Percentiles rank a stretch among this genome's conserved stretches.
These are phyloP conservation scores for Exophiala lecanii-corni DNA, from an alignment of 2,329 filamentous ascomycete species.

Conservation along the genomic window DNA sequence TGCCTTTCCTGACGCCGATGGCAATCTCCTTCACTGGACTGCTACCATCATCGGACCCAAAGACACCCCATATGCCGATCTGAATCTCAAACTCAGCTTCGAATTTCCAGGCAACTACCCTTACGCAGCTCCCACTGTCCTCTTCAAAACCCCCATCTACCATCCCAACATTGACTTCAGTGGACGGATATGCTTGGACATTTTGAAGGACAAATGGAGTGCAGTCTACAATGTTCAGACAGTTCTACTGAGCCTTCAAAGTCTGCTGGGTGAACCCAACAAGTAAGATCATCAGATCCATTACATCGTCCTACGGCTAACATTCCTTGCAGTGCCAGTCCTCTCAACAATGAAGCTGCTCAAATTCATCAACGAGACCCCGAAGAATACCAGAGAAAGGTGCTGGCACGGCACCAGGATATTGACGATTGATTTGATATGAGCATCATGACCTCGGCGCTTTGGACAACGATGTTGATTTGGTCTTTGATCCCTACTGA, in stretches of 20 bases:
- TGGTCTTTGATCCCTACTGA: not conserved
- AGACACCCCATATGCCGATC: slow-evolving; percentile 82
- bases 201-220: slow-evolving; percentile 98
- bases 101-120: slow-evolving; percentile 90
- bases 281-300: slow-evolving; percentile 62
- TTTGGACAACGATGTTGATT: slow-evolving; percentile 3
- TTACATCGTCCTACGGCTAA: slow-evolving; percentile 4
- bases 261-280: slow-evolving; percentile 91
- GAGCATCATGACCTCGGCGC: slow-evolving; percentile 4
- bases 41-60: slow-evolving; percentile 89
- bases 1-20: slow-evolving; percentile 85
- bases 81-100: slow-evolving; percentile 89
- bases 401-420: slow-evolving; percentile 60
- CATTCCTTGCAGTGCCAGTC: slow-evolving; percentile 64
- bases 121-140: slow-evolving; percentile 81
- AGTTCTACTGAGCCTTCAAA: slow-evolving; percentile 88
- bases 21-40: slow-evolving; percentile 87
- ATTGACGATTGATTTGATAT: slow-evolving; percentile 39
- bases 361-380: slow-evolving; percentile 90
- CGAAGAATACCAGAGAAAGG: slow-evolving; percentile 75
- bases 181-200: slow-evolving; percentile 93
- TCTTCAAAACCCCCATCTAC: slow-evolving; percentile 98
- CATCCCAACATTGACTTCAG: slow-evolving; percentile 98
- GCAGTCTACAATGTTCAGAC: slow-evolving; percentile 95
- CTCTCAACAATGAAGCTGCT: slow-evolving; percentile 91